A percentile compares a stretch with the other conserved stretches of the same genome.
These are phyloP conservation scores for Cydonia oblonga DNA, from an alignment of 331 rosid species.

Conservation along the genomic window DNA sequence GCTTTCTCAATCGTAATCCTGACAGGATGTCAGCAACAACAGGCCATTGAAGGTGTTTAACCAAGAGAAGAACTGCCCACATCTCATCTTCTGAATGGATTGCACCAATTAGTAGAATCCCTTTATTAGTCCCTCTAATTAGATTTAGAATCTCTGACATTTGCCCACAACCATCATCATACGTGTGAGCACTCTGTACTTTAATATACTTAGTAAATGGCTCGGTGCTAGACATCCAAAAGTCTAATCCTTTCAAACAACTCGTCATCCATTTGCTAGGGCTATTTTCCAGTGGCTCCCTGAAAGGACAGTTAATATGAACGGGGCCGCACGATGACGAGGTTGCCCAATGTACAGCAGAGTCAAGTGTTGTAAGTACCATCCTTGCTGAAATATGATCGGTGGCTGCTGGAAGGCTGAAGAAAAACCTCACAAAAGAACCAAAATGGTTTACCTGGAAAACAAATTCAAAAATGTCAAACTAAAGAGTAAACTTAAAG, in stretches of 20 bases:
- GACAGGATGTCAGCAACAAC: slow-evolving; percentile 85
- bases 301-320: slow-evolving; percentile 82
- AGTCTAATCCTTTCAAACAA: slow-evolving; percentile 67
- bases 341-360: slow-evolving; percentile 79
- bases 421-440: slow-evolving; percentile 86
- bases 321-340: slow-evolving; percentile 80
- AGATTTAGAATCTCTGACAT: slow-evolving; percentile 47
- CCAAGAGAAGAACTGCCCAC: slow-evolving; percentile 87
- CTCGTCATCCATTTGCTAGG: slow-evolving; percentile 54
- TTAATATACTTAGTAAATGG: slow-evolving; percentile 80
- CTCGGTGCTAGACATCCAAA: slow-evolving; percentile 60
- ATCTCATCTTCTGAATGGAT: slow-evolving; percentile 86
- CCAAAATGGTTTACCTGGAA: slow-evolving; percentile 89
- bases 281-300: slow-evolving; percentile 83
- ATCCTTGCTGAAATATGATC: slow-evolving; percentile 68
- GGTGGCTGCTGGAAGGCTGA: slow-evolving; percentile 74
- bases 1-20: slow-evolving; percentile 77
- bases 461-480: slow-evolving; percentile 9
- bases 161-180: slow-evolving; percentile 27
- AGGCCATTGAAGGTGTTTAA: slow-evolving; percentile 86
- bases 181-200: slow-evolving; percentile 23
- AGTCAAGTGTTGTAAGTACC: slow-evolving; percentile 85
- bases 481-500: neutral
- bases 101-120: slow-evolving; percentile 70
- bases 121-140: slow-evolving; percentile 39